Evolutionary conservation across 768 basidiomycete species (phyloP).

Genomic region (Mycena polygramma): DNA sequence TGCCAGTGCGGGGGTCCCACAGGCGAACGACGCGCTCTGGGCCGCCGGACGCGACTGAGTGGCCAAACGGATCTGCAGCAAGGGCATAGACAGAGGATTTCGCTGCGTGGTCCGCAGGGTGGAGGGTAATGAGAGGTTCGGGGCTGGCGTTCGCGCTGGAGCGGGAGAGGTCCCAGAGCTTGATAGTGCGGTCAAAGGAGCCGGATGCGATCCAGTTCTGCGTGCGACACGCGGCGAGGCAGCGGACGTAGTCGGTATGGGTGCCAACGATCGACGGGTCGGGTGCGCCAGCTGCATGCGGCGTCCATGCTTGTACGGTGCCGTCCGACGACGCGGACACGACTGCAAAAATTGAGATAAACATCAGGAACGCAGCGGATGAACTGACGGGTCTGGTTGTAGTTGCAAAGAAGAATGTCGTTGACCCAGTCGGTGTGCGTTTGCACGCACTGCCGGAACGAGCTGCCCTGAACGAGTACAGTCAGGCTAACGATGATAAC

Average conservation of each 20-base stretch:
- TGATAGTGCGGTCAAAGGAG: slow-evolving; percentile 94
- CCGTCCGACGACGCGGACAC: slow-evolving; percentile 97
- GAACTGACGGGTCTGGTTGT: slow-evolving; percentile 84
- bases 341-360: slow-evolving; percentile 58
- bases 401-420: slow-evolving; percentile 91
- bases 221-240: slow-evolving; percentile 79
- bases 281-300: slow-evolving; percentile 71
- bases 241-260: slow-evolving; percentile 90
- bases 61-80: slow-evolving; percentile 83
- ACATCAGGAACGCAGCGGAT: neutral
- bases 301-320: slow-evolving; percentile 93
- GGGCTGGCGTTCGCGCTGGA: slow-evolving; percentile 30
- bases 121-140: slow-evolving; percentile 73
- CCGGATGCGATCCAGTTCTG: slow-evolving; percentile 93
- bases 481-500: neutral
- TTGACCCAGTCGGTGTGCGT: slow-evolving; percentile 97
- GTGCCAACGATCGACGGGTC: slow-evolving; percentile 79
- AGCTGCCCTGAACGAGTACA: slow-evolving; percentile 55
- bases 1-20: slow-evolving; percentile 94
- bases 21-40: slow-evolving; percentile 92
- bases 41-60: slow-evolving; percentile 87
- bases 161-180: slow-evolving; percentile 89
- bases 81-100: slow-evolving; percentile 86
- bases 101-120: slow-evolving; percentile 74
- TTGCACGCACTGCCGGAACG: slow-evolving; percentile 91